These are phyloP conservation scores for Fusarium sp. DNA, from an alignment of 2,329 filamentous ascomycete species.

Conservation along the genomic window DNA sequence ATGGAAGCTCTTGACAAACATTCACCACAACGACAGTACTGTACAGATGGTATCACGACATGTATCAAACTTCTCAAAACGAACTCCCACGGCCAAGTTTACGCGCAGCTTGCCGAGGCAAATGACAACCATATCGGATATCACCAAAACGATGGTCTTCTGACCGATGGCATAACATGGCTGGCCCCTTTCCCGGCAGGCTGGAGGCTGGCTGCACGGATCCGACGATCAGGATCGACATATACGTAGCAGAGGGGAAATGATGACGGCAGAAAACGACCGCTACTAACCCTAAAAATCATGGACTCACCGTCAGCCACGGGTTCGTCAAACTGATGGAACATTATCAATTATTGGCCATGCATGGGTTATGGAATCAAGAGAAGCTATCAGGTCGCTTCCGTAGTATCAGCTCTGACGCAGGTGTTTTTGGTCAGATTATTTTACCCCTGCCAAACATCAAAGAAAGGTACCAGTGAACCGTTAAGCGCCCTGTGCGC, in stretches of 20 bases:
- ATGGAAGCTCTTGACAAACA: background rate
- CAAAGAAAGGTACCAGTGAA: constrained; percentile 24
- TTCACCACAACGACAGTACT: background rate
- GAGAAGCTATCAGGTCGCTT: constrained; percentile 38
- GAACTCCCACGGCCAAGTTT: constrained; percentile 1
- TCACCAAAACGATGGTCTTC: constrained; percentile 23
- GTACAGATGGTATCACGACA: background rate
- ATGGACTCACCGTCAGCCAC: constrained; percentile 35
- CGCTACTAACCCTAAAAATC: constrained; percentile 27
- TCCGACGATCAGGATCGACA: constrained; percentile 47
- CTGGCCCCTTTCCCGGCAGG: constrained; percentile 38
- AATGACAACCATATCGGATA: constrained; percentile 16
- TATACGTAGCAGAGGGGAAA: constrained; percentile 29
- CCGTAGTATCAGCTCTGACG: constrained; percentile 18
- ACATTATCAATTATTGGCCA: constrained; percentile 12
- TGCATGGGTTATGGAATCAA: constrained; percentile 17
- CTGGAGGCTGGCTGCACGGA: constrained; percentile 42
- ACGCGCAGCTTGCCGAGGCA: constrained; percentile 14
- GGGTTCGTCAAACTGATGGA: background rate
- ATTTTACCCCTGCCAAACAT: constrained; percentile 16
- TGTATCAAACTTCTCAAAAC: constrained; percentile 5
- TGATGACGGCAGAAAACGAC: constrained; percentile 39
- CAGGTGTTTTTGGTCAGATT: constrained; percentile 16
- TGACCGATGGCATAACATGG: constrained; percentile 24
- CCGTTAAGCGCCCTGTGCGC: constrained; percentile 44